These are phyloP conservation scores for Magnusiomyces suaveolens DNA, from an alignment of 1,139 yeast genomes.

Conservation along the genomic window DNA sequence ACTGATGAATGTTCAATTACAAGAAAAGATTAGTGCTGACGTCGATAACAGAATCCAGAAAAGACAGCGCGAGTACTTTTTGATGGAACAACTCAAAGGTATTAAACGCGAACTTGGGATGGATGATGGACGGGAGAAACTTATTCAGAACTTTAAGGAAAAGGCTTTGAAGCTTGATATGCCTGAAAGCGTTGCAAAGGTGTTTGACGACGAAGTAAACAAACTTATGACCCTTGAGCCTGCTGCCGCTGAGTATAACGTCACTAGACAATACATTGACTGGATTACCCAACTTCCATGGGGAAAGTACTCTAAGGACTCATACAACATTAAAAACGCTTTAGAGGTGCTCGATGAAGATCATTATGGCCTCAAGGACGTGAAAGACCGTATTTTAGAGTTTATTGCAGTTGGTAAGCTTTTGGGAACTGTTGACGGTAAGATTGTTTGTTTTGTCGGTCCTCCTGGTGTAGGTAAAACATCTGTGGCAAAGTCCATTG, in stretches of 20 bases:
- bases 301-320: constrained; percentile 79
- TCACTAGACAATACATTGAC: constrained; percentile 79
- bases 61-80: constrained; percentile 56
- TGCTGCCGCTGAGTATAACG: constrained; percentile 76
- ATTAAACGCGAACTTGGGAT: constrained; percentile 86
- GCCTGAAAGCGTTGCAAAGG: constrained; percentile 62
- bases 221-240: constrained; percentile 61
- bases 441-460: constrained; percentile 88
- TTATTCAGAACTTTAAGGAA: constrained; percentile 68
- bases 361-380: constrained; percentile 74
- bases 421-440: constrained; percentile 84
- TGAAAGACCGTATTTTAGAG: constrained; percentile 71
- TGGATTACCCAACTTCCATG: constrained; percentile 93
- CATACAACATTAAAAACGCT: constrained; percentile 68
- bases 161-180: constrained; percentile 62
- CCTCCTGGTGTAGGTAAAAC: constrained; percentile 99
- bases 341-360: constrained; percentile 59
- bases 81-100: constrained; percentile 60
- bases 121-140: constrained; percentile 76
- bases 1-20: constrained; percentile 57
- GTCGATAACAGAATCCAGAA: constrained; percentile 57
- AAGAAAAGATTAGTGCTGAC: constrained; percentile 54
- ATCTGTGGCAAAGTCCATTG: constrained; percentile 88
- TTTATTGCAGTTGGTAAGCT: constrained; percentile 56
- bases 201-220: constrained; percentile 75